phyloP scores from a whole-genome alignment of 2,329 filamentous ascomycete species.

The Phialophora chinensis region DNA sequence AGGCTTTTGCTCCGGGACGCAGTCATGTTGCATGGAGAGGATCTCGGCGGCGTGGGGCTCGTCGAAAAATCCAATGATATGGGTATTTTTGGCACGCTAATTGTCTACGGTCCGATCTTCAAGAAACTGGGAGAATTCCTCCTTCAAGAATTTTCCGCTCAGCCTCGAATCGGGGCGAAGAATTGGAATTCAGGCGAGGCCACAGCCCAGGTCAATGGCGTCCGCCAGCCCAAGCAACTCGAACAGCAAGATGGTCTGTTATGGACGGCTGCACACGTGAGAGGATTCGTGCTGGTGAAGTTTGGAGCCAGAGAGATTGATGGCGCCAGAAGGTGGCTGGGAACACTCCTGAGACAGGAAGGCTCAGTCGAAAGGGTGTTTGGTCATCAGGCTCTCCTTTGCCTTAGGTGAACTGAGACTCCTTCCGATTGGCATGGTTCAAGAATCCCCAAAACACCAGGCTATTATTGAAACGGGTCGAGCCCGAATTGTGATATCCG shows the following conservation, averaged over 20 bases:
- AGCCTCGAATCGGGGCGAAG: slow-evolving; percentile 81
- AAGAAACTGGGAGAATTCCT: slow-evolving; percentile 73
- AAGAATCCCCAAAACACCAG: not conserved
- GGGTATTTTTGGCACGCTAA: slow-evolving; percentile 81
- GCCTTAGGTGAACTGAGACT: slow-evolving; percentile 61
- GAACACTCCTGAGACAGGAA: slow-evolving; percentile 74
- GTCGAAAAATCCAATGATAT: slow-evolving; percentile 49
- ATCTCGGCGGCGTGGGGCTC: slow-evolving; percentile 45
- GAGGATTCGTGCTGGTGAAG: slow-evolving; percentile 88
- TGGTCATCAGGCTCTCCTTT: slow-evolving; percentile 81
- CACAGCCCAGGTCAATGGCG: slow-evolving; percentile 36
- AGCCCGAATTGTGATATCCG: not conserved
- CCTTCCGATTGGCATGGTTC: not conserved
- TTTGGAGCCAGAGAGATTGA: slow-evolving; percentile 85
- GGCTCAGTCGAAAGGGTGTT: slow-evolving; percentile 74
- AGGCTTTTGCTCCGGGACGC: slow-evolving; percentile 84
- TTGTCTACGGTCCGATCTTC: slow-evolving; percentile 76
- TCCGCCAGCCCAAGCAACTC: slow-evolving; percentile 44
- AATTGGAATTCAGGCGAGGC: slow-evolving; percentile 64
- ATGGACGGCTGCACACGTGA: slow-evolving; percentile 81
- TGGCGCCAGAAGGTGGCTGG: slow-evolving; percentile 79
- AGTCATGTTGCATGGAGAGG: slow-evolving; percentile 71
- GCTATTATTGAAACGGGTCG: not conserved
- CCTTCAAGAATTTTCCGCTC: slow-evolving; percentile 73
- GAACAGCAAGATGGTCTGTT: slow-evolving; percentile 69